These are phyloP conservation scores for Scedosporium minutisporum DNA, from an alignment of 2,329 filamentous ascomycete genomes.

Conservation along the genomic window DNA sequence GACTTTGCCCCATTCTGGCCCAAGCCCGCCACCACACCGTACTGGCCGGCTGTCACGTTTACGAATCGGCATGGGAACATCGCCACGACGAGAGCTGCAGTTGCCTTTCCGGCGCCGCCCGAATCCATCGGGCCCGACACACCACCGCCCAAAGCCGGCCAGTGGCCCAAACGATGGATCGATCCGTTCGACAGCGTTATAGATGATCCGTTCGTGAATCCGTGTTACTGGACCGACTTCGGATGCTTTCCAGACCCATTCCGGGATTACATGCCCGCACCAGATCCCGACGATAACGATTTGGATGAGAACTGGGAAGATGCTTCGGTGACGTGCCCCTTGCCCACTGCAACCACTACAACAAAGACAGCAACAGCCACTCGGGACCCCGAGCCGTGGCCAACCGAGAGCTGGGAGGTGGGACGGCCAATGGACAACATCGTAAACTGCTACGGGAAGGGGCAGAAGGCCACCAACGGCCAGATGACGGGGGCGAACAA, in stretches of 20 bases:
- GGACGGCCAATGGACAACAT: neutral
- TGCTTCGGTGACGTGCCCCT: neutral
- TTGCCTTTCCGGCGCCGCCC: conserved; percentile 13
- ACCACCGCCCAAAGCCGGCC: conserved; percentile 8
- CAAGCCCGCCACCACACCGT: conserved; percentile 13
- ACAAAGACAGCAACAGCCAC: too few species aligned
- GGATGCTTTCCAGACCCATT: neutral
- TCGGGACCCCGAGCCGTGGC: too few species aligned
- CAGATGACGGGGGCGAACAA: neutral
- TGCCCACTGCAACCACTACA: too few species aligned
- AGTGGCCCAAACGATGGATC: conserved; percentile 9
- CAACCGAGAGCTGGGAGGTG: neutral
- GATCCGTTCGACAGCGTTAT: too few species aligned
- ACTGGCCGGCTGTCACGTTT: conserved; percentile 14
- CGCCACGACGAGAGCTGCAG: conserved; percentile 8
- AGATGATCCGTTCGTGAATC: too few species aligned
- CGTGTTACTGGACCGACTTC: neutral
- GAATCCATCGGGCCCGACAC: conserved; percentile 10
- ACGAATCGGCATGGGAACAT: conserved; percentile 11
- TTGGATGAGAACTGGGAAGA: neutral
- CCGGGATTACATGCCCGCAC: neutral
- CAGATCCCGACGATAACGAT: neutral
- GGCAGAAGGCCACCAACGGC: neutral
- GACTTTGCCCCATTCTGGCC: conserved; percentile 11
- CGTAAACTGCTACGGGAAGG: neutral